Evolutionary conservation across 305 asterid genomes (phyloP).

Genomic region (Euphrasia arctica): DNA sequence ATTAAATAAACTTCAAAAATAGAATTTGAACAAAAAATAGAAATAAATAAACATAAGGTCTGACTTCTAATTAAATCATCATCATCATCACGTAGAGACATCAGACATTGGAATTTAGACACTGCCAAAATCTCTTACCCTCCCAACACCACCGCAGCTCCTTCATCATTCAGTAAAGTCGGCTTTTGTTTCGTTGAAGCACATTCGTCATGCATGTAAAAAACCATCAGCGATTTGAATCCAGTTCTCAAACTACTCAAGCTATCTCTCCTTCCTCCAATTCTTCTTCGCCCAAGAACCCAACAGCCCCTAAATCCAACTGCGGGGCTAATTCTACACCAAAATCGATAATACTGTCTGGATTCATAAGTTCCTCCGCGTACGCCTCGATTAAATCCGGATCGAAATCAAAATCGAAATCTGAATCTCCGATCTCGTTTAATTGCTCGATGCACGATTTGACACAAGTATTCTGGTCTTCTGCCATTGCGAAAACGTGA

Average conservation of each 20-base stretch:
- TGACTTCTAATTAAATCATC: not conserved
- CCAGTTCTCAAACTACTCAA: conserved; percentile 4
- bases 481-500: conserved; percentile 1
- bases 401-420: conserved; percentile 37
- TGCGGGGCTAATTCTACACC: conserved; percentile 29
- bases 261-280: conserved; percentile 87
- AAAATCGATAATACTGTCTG: conserved; percentile 40
- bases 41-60: not conserved
- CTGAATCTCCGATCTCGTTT: conserved; percentile 35
- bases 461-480: not conserved
- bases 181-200: not conserved
- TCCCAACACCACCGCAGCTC: not conserved
- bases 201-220: not conserved
- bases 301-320: conserved; percentile 25
- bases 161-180: not conserved
- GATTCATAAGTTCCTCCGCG: conserved; percentile 31
- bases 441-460: conserved; percentile 36
- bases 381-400: conserved; percentile 32
- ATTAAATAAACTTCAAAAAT: no score
- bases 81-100: no score
- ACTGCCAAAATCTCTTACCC: not conserved
- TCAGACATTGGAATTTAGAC: not conserved
- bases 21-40: not conserved
- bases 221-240: not conserved
- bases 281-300: conserved; percentile 44